phyloP scores from a whole-genome alignment of 768 basidiomycete species.

The Tulasnella sp. region DNA sequence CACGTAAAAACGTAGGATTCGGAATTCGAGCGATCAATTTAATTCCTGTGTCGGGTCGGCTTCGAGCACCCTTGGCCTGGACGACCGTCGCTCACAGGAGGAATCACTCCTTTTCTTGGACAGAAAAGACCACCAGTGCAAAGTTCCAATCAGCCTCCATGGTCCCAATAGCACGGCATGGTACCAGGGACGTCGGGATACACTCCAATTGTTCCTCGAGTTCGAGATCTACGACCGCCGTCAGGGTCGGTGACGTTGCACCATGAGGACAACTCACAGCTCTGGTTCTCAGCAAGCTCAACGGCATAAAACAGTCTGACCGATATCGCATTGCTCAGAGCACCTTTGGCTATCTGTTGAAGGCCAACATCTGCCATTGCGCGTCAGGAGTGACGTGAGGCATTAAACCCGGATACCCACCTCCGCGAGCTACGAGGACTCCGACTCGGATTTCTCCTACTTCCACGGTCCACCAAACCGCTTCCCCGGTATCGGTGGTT shows the following conservation, averaged over 20 bases:
- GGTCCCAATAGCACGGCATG: slow-evolving; percentile 8
- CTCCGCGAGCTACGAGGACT: background rate
- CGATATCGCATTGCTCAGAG: background rate
- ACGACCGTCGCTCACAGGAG: background rate
- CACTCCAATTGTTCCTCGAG: background rate
- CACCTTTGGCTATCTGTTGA: background rate
- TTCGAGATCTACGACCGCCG: background rate
- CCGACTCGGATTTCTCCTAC: background rate
- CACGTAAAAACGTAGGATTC: too few relatives aligned
- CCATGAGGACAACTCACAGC: background rate
- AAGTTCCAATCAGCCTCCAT: background rate
- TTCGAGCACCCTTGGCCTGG: background rate
- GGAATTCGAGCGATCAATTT: too few relatives aligned
- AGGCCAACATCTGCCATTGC: background rate
- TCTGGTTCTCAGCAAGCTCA: background rate
- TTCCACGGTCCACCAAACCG: background rate
- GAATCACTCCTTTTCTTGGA: background rate
- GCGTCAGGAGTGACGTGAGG: too few relatives aligned
- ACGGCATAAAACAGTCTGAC: background rate
- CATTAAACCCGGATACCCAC: background rate
- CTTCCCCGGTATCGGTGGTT: background rate
- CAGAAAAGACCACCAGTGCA: background rate
- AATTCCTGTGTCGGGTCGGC: background rate
- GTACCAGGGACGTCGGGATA: background rate
- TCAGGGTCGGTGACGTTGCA: background rate